Base-by-base conservation (phyloP, 768 basidiomycete species). In the Nevesoporus exiguus region DNA sequence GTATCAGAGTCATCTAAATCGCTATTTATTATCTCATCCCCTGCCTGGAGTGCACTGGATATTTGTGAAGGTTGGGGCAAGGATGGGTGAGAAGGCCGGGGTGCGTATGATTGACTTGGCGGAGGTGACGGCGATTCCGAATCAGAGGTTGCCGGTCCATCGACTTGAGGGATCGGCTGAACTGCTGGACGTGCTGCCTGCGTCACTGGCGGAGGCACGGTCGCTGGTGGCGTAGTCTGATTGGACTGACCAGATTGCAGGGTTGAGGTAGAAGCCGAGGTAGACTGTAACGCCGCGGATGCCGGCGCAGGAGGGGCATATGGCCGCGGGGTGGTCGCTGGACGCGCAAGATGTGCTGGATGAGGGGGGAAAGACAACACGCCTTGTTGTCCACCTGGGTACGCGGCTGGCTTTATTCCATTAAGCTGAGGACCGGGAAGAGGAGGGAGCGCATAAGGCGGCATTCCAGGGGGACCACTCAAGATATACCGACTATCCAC, bases 1-100 rank as follows among this genome's bases (percentile, higher is more conserved):
- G 89, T 88, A 58, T 97, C 95, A 0, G 90, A 90, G 66, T 98
- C 95, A 73, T 99, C 97, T 42, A 99, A 73, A 65, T 99, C 97
- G 51, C 93, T 96, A 64, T 95, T 96, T 70, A 99, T 98, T 15
- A 87, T 89, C 66, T 99, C 96, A 29, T 88, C 88, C 25, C 73
- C 77, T 2, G 65, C 68, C 29, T 73, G 70, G 22, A 71, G 61
- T 13, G 76, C 61, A 14, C 74, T 60, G 11, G 77, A 68, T 41
- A 55, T 61, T 56, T 75, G 74, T 5, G 81, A 57, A 1, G 77
- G 76, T 64, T 88, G 87, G n/a, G 88, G 88, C 29, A 89, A 70
- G 14, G 87, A 90, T 0, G 88, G 90, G 61, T 90, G 88, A 24
- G 82, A 78, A 5, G 88, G 68, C 29, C 85, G 80, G 5, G 90